These are phyloP conservation scores for Aspergillus sp. DNA, from an alignment of 2,329 filamentous ascomycete species.

Conservation along the genomic window DNA sequence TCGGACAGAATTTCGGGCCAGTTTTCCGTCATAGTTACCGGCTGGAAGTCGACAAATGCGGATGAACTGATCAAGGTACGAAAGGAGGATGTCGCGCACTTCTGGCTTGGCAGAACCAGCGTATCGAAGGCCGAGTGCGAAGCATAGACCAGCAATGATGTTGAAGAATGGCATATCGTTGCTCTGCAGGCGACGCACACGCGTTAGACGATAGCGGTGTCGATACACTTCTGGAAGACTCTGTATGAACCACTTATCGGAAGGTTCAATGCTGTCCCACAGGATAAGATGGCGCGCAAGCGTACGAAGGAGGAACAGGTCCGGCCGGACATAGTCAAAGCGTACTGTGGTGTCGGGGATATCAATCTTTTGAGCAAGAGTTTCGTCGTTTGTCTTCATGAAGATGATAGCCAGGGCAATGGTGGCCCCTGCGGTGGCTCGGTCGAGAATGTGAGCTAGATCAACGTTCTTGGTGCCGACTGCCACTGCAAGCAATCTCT, in stretches of 20 bases:
- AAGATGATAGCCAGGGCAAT: slow-evolving; percentile 90
- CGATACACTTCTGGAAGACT: slow-evolving; percentile 76
- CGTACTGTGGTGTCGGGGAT: slow-evolving; percentile 87
- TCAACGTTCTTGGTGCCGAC: slow-evolving; percentile 90
- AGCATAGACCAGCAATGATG: slow-evolving; percentile 86
- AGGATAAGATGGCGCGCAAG: slow-evolving; percentile 89
- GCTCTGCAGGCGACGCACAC: slow-evolving; percentile 68
- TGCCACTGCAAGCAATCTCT: slow-evolving; percentile 82
- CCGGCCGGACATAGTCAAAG: slow-evolving; percentile 93
- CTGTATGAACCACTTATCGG: slow-evolving; percentile 72
- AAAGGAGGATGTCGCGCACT: slow-evolving; percentile 80
- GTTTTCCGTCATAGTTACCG: slow-evolving; percentile 76
- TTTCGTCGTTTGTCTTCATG: slow-evolving; percentile 91
- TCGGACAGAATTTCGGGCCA: slow-evolving; percentile 79
- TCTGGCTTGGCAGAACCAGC: slow-evolving; percentile 71
- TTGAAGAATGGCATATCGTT: slow-evolving; percentile 91
- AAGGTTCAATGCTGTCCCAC: slow-evolving; percentile 81
- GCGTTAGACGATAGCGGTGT: slow-evolving; percentile 62
- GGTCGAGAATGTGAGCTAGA: slow-evolving; percentile 88
- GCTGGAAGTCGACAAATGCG: slow-evolving; percentile 70
- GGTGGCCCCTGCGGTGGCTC: slow-evolving; percentile 90
- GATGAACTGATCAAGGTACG: slow-evolving; percentile 85
- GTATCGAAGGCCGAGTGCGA: slow-evolving; percentile 73
- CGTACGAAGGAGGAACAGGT: slow-evolving; percentile 87
- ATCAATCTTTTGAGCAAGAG: slow-evolving; percentile 88